Evolutionary conservation across 352 stramenopile species (phyloP).

Genomic region (Phytopythium oedochilum): DNA sequence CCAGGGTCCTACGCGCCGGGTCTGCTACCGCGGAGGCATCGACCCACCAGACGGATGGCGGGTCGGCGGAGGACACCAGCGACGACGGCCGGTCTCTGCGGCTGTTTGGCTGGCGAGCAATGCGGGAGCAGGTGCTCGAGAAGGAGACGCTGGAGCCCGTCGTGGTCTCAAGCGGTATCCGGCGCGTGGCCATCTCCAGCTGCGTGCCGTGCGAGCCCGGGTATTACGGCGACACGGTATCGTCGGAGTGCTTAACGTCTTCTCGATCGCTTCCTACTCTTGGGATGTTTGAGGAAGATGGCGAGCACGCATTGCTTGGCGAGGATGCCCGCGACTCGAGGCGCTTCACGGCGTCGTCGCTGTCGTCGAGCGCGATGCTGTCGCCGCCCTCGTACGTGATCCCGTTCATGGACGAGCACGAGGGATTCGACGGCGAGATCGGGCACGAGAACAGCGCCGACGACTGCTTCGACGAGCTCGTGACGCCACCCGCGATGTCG

Average conservation of each 20-base stretch:
- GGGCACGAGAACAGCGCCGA: neutral
- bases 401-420: constrained; percentile 1
- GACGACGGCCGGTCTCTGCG: constrained; percentile 17
- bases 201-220: neutral
- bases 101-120: constrained; percentile 40
- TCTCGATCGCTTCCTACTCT: neutral
- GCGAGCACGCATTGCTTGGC: neutral
- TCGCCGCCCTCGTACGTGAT: constrained; percentile 4
- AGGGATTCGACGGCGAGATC: neutral
- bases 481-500: neutral
- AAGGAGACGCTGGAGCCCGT: constrained; percentile 24
- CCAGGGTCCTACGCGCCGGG: neutral
- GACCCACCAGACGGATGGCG: neutral
- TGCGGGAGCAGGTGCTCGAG: constrained; percentile 33
- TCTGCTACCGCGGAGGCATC: neutral
- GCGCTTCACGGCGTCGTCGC: neutral
- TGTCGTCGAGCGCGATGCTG: constrained; percentile 1
- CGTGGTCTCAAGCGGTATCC: constrained; percentile 5
- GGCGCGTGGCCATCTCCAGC: constrained; percentile 1
- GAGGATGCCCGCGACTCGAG: neutral
- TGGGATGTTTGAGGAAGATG: neutral
- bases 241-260: neutral
- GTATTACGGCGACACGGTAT: neutral
- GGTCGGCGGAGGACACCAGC: constrained; percentile 5
- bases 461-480: constrained; percentile 5